phyloP scores from a whole-genome alignment of 257 asterid genomes.

The Ophiorrhiza pumila region DNA sequence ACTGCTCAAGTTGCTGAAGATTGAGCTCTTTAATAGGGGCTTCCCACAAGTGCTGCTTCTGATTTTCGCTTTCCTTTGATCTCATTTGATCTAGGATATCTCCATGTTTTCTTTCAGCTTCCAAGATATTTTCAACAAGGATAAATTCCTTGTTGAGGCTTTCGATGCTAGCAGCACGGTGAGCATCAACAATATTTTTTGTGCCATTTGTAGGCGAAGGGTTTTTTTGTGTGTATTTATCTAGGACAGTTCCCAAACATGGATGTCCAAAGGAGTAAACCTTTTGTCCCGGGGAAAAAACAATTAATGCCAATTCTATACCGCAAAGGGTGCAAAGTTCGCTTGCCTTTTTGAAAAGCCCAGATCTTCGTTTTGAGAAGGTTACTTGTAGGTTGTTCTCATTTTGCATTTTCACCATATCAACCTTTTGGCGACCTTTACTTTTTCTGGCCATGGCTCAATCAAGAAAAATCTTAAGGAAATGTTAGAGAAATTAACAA shows the following conservation, averaged over 20 bases:
- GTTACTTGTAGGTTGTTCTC: background rate
- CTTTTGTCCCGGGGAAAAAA: background rate
- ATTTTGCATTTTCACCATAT: background rate
- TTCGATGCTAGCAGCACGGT: conserved; percentile 39
- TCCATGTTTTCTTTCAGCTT: conserved; percentile 24
- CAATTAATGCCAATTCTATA: background rate
- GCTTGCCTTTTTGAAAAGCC: background rate
- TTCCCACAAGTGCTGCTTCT: conserved; percentile 29
- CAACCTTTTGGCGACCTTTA: background rate
- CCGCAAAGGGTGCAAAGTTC: background rate
- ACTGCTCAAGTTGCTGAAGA: conserved; percentile 13
- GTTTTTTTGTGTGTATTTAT: background rate
- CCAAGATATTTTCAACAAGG: conserved; percentile 29
- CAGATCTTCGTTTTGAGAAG: background rate
- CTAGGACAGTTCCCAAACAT: background rate
- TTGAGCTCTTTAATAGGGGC: conserved; percentile 15
- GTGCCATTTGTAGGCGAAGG: background rate
- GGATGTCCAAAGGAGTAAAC: conserved; percentile 6
- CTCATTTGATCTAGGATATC: conserved; percentile 27
- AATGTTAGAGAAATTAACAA: too few species aligned
- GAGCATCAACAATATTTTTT: conserved; percentile 40
- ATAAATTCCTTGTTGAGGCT: conserved; percentile 44
- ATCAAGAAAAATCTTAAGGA: too few species aligned
- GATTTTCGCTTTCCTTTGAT: conserved; percentile 17
- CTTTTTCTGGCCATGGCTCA: background rate